Base-by-base conservation (phyloP, 768 basidiomycete genomes). In the Cystofilobasidium macerans region DNA sequence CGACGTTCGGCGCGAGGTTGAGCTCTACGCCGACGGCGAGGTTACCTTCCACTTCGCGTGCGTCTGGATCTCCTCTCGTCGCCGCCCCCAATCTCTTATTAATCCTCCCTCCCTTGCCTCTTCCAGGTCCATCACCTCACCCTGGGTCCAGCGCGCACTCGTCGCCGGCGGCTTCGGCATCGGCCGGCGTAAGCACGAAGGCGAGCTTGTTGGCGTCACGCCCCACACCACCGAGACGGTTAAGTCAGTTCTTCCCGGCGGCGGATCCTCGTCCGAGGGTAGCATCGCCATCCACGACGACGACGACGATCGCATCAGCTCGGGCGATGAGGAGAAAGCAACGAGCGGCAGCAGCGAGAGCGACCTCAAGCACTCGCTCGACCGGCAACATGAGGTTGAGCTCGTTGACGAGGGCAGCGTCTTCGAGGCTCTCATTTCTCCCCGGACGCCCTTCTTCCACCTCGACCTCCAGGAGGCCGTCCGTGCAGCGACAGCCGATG, bases 91-190 rank as follows among this genome's bases (percentile, higher is more conserved):
- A 22, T 12, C 57, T 24, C 51, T 53, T 32, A 8, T 53, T 53
- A 22, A 53, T 9, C 24, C 32, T 56, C 22, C 5, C 14, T 26
- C 28, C 8, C 36, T 38, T 14, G 36, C 36, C 8, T 14, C 14
- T 14, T 38, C 8, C 48, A 54, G 51, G 28, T 54, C 43, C 14
- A 60, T 60, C 64, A 47, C 57, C 57, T 65, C 58, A 1, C 35
- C 64, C 11, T 60, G 58, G 64, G 57, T 67, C 13, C 58, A 60
- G 33, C 65, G 65, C 16, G 65, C 47, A 26, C 61, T 67, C 38
- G 78, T 90, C 56, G 89, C 92, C 5, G 93, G 87, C 66, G 90
- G 90, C 2, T 98, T 98, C 73, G 94, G 94, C 11, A 80, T 80
- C 24, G 87, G 89, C n/a, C 73, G 75, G 18, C 74, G 80, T 2